These are phyloP conservation scores for Cicer pinnatifidum DNA, from an alignment of 306 rosid species.

Conservation along the genomic window DNA sequence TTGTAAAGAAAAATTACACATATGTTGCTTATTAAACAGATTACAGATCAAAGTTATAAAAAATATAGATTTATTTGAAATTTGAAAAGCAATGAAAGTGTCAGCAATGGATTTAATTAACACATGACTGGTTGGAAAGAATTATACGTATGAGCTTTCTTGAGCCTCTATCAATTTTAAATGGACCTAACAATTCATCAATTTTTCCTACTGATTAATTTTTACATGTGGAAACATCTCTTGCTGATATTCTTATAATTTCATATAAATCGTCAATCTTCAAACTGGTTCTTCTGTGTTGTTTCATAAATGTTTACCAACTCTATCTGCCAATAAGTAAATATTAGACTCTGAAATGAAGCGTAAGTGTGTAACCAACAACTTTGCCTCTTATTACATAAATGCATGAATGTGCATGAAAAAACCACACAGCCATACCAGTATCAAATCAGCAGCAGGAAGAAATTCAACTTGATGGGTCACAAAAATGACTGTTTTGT, in stretches of 20 bases:
- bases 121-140: conserved; percentile 1
- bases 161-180: not conserved
- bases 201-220: not conserved
- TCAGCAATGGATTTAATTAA: not conserved
- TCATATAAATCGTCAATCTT: not conserved
- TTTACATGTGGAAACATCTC: conserved; percentile 2
- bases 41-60: not conserved
- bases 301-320: conserved; percentile 3
- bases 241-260: not conserved
- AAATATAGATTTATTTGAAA: not conserved
- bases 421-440: conserved; percentile 63
- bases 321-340: conserved; percentile 27
- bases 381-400: conserved; percentile 36
- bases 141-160: conserved; percentile 10
- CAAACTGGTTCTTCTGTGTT: not conserved
- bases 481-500: conserved; percentile 88
- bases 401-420: conserved; percentile 39
- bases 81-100: not conserved
- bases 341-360: conserved; percentile 1
- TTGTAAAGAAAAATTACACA: conserved; percentile 18
- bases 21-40: not conserved
- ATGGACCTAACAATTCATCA: not conserved
- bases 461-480: conserved; percentile 99
- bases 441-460: conserved; percentile 87
- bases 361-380: conserved; percentile 27